Evolutionary conservation across 2,329 filamentous ascomycete genomes (phyloP).

Genomic region (Pseudodiploospora longispora): DNA sequence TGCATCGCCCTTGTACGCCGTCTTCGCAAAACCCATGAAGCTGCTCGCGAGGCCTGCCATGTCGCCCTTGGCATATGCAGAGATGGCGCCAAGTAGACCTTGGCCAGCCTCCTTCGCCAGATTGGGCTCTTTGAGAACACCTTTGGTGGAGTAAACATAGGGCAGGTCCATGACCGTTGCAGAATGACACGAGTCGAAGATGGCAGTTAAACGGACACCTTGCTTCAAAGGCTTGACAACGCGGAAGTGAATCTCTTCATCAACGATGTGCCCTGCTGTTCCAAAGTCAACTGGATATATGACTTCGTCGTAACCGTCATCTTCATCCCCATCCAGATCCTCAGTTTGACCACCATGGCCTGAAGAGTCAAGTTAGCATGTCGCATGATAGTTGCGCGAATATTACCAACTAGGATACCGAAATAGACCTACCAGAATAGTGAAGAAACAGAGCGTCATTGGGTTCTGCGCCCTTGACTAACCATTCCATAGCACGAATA

Average conservation of each 20-base stretch:
- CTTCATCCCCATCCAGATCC: slow-evolving; percentile 67
- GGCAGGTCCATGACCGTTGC: slow-evolving; percentile 70
- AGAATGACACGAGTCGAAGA: slow-evolving; percentile 76
- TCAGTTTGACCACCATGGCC: slow-evolving; percentile 70
- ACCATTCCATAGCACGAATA: slow-evolving; percentile 65
- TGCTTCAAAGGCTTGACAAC: slow-evolving; percentile 70
- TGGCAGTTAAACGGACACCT: slow-evolving; percentile 77
- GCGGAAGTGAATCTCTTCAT: slow-evolving; percentile 70
- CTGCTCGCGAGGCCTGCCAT: slow-evolving; percentile 71
- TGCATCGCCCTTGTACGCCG: slow-evolving; percentile 70
- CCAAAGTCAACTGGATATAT: slow-evolving; percentile 72
- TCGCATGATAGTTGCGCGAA: background rate
- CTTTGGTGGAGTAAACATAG: slow-evolving; percentile 74
- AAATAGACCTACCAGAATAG: slow-evolving; percentile 50
- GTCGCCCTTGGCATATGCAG: slow-evolving; percentile 76
- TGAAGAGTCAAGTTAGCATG: slow-evolving; percentile 19
- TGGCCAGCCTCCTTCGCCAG: slow-evolving; percentile 71
- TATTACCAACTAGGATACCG: background rate
- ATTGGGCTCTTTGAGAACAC: slow-evolving; percentile 73
- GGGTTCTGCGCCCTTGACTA: slow-evolving; percentile 61
- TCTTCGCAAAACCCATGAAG: slow-evolving; percentile 80
- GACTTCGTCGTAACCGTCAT: slow-evolving; percentile 70
- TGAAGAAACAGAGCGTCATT: slow-evolving; percentile 74
- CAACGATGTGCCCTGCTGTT: slow-evolving; percentile 62
- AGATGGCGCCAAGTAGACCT: slow-evolving; percentile 64